These are phyloP conservation scores for Clitopilus hobsonii DNA, from an alignment of 768 basidiomycete genomes.

Conservation along the genomic window DNA sequence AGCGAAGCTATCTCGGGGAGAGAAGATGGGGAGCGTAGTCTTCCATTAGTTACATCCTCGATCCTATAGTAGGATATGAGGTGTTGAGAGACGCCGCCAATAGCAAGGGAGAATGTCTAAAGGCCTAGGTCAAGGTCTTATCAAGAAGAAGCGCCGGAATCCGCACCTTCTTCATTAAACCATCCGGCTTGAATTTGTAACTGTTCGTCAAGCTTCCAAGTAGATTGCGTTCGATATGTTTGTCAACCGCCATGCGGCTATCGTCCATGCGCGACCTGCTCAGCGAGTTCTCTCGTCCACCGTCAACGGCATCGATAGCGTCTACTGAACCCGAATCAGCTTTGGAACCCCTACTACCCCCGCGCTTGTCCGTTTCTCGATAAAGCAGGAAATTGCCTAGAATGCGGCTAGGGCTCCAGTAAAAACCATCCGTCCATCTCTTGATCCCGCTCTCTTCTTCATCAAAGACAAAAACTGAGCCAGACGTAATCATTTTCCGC, in stretches of 20 bases:
- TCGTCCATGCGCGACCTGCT: constrained; percentile 59
- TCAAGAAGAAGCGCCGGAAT: background rate
- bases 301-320: constrained; percentile 20
- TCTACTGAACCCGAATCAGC: constrained; percentile 31
- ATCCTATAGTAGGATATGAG: constrained; percentile 93
- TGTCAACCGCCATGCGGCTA: constrained; percentile 49
- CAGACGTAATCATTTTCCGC: constrained; percentile 87
- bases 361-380: constrained; percentile 87
- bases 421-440: constrained; percentile 96
- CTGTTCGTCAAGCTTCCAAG: constrained; percentile 90
- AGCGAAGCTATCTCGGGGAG: constrained; percentile 83
- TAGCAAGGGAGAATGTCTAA: constrained; percentile 91
- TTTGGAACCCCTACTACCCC: constrained; percentile 54
- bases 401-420: constrained; percentile 92
- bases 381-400: constrained; percentile 94
- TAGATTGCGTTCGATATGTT: constrained; percentile 73
- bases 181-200: constrained; percentile 89
- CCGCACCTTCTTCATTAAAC: constrained; percentile 95
- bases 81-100: constrained; percentile 83
- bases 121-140: no score
- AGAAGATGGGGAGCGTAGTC: constrained; percentile 83
- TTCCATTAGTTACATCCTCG: constrained; percentile 85
- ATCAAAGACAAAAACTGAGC: constrained; percentile 95
- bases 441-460: constrained; percentile 97
- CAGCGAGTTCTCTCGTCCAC: constrained; percentile 38